A percentile compares a stretch with the other conserved stretches of the same genome.
Conservation (phyloP, 1,284 basidiomycete genomes). For the Mycosarcoma maydis region DNA sequence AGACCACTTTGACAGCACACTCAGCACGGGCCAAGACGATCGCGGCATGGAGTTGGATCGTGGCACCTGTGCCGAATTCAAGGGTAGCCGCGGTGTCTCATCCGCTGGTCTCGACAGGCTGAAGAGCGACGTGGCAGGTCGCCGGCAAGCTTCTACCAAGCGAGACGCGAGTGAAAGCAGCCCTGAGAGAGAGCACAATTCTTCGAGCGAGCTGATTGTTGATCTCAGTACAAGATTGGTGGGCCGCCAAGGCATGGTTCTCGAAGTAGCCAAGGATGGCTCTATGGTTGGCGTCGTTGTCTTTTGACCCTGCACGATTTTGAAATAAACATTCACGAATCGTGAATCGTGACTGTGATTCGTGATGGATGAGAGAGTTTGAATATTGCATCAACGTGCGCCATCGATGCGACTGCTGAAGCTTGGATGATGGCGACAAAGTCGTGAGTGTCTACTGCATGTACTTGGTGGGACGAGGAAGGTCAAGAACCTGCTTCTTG, state of each 20-base stretch:
- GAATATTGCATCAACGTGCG: background rate
- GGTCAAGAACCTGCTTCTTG: slow-evolving; percentile 45
- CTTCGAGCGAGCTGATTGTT: slow-evolving; percentile 24
- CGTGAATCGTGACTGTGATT: background rate
- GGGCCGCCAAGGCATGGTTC: slow-evolving; percentile 32
- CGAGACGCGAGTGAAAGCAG: slow-evolving; percentile 9
- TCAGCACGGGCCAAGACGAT: slow-evolving; percentile 22
- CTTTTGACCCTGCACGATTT: slow-evolving; percentile 7
- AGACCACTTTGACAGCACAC: slow-evolving; percentile 36
- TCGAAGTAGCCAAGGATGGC: slow-evolving; percentile 38
- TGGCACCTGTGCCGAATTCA: slow-evolving; percentile 41
- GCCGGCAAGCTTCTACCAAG: slow-evolving; percentile 1
- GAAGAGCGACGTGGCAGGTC: background rate
- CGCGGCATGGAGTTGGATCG: slow-evolving; percentile 45
- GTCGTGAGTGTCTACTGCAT: slow-evolving; percentile 24
- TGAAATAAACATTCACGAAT: too few relatives aligned
- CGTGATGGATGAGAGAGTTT: background rate
- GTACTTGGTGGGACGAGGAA: slow-evolving; percentile 48
- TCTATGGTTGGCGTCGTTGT: slow-evolving; percentile 43
- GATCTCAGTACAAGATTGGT: slow-evolving; percentile 42
- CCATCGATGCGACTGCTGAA: too few relatives aligned
- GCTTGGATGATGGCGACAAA: too few relatives aligned
- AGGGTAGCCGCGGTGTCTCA: slow-evolving; percentile 1
- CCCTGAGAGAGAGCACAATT: slow-evolving; percentile 17
- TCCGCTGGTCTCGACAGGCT: background rate